phyloP scores from a whole-genome alignment of 306 rosid genomes.

The Casuarina glauca region DNA sequence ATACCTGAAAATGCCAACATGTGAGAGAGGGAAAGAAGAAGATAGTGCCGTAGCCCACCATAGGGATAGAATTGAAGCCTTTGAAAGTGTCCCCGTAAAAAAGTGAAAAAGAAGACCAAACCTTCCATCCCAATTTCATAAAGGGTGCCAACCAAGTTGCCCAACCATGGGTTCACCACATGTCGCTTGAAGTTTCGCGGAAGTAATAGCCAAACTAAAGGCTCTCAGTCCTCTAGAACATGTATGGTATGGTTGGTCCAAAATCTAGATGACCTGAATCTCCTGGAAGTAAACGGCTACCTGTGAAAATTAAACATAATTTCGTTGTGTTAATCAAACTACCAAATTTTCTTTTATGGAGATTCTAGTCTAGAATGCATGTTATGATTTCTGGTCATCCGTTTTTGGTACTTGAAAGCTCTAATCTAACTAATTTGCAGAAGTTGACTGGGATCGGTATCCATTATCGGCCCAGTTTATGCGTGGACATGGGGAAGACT shows the following conservation, averaged over 20 bases:
- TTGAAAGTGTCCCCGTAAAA: constrained; percentile 19
- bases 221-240: background rate
- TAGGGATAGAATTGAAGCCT: constrained; percentile 25
- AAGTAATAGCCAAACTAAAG: background rate
- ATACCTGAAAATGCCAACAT: constrained; percentile 26
- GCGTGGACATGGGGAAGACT: too few relatives aligned
- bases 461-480: too few relatives aligned
- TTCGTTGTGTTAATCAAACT: too few relatives aligned
- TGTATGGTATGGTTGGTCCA: background rate
- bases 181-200: constrained; percentile 9
- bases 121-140: background rate
- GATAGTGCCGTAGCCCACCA: constrained; percentile 46
- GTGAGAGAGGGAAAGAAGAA: background rate
- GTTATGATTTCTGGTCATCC: too few relatives aligned
- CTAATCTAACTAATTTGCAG: too few relatives aligned
- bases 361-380: too few relatives aligned
- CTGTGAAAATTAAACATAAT: too few relatives aligned
- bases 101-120: constrained; percentile 6
- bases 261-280: background rate
- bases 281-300: too few relatives aligned
- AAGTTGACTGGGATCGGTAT: too few relatives aligned
- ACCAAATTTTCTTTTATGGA: too few relatives aligned
- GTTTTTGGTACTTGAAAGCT: too few relatives aligned
- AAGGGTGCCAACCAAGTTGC: background rate
- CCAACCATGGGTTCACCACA: constrained; percentile 15